phyloP scores from a whole-genome alignment of 768 basidiomycete genomes.

The Amyloporia xantha region DNA sequence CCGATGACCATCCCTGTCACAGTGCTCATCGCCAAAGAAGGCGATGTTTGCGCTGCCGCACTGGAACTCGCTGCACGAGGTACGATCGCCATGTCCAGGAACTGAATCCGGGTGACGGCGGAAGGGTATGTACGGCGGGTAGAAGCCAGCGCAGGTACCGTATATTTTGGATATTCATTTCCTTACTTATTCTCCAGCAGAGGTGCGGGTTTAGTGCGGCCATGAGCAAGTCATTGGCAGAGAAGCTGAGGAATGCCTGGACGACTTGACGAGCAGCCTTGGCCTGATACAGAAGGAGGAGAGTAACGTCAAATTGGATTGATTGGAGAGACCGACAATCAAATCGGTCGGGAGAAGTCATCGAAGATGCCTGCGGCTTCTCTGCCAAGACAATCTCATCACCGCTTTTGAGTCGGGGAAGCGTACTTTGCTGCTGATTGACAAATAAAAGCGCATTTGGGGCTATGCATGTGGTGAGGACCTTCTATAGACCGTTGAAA shows the following conservation, averaged over 20 bases:
- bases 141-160: not conserved
- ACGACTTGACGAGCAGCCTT: not conserved
- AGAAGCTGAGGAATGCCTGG: not conserved
- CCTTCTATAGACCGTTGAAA: too few relatives aligned
- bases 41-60: constrained; percentile 3
- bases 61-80: constrained; percentile 3
- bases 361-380: not conserved
- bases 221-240: not conserved
- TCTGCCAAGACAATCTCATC: not conserved
- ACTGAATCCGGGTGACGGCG: not conserved
- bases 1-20: constrained; percentile 16
- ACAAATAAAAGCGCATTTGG: too few relatives aligned
- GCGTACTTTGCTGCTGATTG: too few relatives aligned
- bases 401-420: too few relatives aligned
- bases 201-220: not conserved
- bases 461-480: too few relatives aligned
- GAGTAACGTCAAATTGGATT: not conserved
- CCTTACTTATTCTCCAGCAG: not conserved
- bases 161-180: not conserved
- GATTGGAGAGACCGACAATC: not conserved
- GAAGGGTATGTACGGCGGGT: not conserved
- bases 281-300: not conserved
- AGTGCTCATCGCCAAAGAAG: constrained; percentile 12
- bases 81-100: constrained; percentile 6
- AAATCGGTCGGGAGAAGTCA: not conserved